phyloP scores from a whole-genome alignment of 2,329 filamentous ascomycete species.

The Nakataea oryzae region DNA sequence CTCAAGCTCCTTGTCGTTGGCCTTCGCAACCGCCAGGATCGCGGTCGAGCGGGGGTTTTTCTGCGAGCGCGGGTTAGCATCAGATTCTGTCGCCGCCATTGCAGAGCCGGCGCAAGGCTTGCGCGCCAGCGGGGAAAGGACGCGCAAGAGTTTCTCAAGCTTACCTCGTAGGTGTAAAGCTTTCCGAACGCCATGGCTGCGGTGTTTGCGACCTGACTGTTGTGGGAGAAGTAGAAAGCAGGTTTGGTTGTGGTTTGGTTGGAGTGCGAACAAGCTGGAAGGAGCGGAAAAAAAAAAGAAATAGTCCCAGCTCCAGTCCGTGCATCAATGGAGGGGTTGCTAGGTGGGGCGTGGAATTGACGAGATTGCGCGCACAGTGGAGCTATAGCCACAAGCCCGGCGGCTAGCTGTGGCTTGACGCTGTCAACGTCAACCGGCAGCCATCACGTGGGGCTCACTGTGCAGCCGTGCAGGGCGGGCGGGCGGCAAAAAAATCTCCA shows the following conservation, averaged over 20 bases:
- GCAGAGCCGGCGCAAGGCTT: no score
- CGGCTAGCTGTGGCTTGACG: background rate
- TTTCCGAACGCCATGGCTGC: conserved; percentile 85
- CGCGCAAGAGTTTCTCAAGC: conserved; percentile 8
- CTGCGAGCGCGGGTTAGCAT: conserved; percentile 35
- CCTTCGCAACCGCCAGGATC: conserved; percentile 91
- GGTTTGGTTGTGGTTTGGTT: background rate
- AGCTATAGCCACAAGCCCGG: background rate
- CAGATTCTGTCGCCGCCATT: background rate
- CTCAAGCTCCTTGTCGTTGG: conserved; percentile 89
- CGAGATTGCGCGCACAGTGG: background rate
- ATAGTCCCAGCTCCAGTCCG: background rate
- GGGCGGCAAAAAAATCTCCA: conserved; percentile 2
- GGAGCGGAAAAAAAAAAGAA: background rate
- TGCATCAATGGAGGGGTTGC: background rate
- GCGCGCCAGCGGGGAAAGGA: background rate
- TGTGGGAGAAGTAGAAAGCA: background rate
- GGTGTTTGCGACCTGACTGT: conserved; percentile 7
- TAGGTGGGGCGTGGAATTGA: background rate
- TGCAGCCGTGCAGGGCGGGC: background rate
- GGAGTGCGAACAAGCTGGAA: background rate
- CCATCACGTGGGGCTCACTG: no score
- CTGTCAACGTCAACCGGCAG: background rate
- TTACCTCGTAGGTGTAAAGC: conserved; percentile 80
- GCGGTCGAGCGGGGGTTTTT: conserved; percentile 81